Percentiles rank a stretch among this genome's conserved stretches.
Evolutionary conservation across 176 grass and related monocot species (phyloP).

Genomic region (Avena insularis): DNA sequence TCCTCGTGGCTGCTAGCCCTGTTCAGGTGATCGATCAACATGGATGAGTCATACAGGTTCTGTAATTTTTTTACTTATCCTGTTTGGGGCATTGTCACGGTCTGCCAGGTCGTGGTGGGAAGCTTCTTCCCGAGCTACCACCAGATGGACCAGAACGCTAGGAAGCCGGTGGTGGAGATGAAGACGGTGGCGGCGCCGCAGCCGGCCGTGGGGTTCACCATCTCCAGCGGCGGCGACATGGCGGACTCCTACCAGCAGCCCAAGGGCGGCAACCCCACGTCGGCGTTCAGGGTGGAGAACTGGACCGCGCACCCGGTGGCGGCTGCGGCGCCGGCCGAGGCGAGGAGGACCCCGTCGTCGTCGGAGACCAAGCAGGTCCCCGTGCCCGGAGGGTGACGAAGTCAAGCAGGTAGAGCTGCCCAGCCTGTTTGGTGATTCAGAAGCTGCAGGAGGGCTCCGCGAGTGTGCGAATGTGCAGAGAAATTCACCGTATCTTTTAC

Average conservation of each 20-base stretch:
- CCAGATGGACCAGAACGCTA: constrained; percentile 78
- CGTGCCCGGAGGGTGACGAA: constrained; percentile 51
- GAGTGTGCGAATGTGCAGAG: background rate
- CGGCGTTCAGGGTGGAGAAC: constrained; percentile 73
- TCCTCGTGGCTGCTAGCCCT: constrained; percentile 82
- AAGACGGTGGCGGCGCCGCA: constrained; percentile 31
- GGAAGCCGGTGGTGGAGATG: constrained; percentile 68
- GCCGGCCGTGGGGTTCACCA: constrained; percentile 60
- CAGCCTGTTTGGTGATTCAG: background rate
- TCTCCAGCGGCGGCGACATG: constrained; percentile 61
- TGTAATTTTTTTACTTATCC: background rate
- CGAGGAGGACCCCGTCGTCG: constrained; percentile 19
- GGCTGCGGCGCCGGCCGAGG: background rate
- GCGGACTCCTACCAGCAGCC: constrained; percentile 59
- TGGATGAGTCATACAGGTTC: background rate
- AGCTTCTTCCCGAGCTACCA: constrained; percentile 87
- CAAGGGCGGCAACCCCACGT: constrained; percentile 39
- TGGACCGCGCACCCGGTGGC: constrained; percentile 44
- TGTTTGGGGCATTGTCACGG: background rate
- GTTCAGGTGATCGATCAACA: constrained; percentile 65
- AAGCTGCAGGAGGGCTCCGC: background rate
- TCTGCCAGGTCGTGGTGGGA: constrained; percentile 83
- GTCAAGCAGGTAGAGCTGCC: too few relatives aligned
- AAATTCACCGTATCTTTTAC: background rate
- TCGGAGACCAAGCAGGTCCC: constrained; percentile 48